phyloP scores from a whole-genome alignment of 257 asterid species.

The Pogostemon cablin region DNA sequence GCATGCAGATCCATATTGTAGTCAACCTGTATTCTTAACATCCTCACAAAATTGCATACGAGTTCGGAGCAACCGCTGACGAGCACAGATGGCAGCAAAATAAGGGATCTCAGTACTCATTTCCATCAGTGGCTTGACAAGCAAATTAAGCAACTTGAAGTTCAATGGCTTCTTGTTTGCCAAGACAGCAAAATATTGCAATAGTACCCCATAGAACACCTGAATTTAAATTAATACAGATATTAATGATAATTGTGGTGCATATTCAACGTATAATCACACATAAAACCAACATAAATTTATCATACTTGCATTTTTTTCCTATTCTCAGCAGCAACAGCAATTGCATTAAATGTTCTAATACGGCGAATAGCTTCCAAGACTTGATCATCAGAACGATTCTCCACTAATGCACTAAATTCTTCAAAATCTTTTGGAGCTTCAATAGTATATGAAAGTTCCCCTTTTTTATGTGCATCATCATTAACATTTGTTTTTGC shows the following conservation, averaged over 20 bases:
- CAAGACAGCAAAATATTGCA: slow-evolving; percentile 92
- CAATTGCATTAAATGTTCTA: slow-evolving; percentile 75
- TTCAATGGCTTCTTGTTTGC: slow-evolving; percentile 74
- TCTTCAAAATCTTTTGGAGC: slow-evolving; percentile 90
- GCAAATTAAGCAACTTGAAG: slow-evolving; percentile 67
- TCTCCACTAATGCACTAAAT: slow-evolving; percentile 63
- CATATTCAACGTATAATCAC: slow-evolving; percentile 19
- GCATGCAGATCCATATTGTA: slow-evolving; percentile 6
- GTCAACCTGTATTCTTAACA: slow-evolving; percentile 66
- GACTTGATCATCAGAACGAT: slow-evolving; percentile 77
- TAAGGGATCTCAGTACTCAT: slow-evolving; percentile 92
- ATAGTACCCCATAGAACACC: slow-evolving; percentile 85
- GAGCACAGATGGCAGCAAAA: slow-evolving; percentile 98
- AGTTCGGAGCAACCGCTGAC: slow-evolving; percentile 68
- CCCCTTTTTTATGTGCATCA: slow-evolving; percentile 40
- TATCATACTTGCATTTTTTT: slow-evolving; percentile 88
- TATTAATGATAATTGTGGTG: slow-evolving; percentile 19
- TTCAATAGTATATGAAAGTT: slow-evolving; percentile 94
- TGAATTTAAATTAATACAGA: slow-evolving; percentile 33
- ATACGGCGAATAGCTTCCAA: slow-evolving; percentile 89
- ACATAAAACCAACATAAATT: slow-evolving; percentile 19
- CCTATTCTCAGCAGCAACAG: slow-evolving; percentile 85
- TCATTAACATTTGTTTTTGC: slow-evolving; percentile 37
- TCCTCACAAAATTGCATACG: slow-evolving; percentile 72
- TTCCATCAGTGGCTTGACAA: slow-evolving; percentile 89